These are phyloP conservation scores for Celoporthe dispersa DNA, from an alignment of 2,329 filamentous ascomycete species.

Conservation along the genomic window DNA sequence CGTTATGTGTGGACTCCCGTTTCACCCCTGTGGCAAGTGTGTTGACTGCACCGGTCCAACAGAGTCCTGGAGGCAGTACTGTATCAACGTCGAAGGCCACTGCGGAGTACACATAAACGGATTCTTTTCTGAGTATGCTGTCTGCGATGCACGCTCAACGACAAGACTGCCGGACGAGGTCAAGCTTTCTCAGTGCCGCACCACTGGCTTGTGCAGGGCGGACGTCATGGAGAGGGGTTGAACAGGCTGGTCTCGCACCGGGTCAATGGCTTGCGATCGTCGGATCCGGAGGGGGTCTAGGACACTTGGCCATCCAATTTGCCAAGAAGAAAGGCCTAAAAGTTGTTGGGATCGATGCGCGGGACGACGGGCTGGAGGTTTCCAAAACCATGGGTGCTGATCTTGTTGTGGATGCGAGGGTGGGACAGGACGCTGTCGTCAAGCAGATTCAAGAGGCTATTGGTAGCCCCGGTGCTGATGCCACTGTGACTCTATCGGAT, in stretches of 20 bases:
- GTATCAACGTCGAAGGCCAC: constrained; percentile 41
- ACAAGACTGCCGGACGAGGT: constrained; percentile 54
- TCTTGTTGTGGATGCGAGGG: constrained; percentile 50
- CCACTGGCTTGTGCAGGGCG: constrained; percentile 61
- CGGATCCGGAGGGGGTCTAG: constrained; percentile 55
- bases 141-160: constrained; percentile 52
- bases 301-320: constrained; percentile 56
- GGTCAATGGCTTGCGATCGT: constrained; percentile 49
- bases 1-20: constrained; percentile 59
- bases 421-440: constrained; percentile 52
- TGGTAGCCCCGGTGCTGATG: constrained; percentile 53
- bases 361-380: constrained; percentile 56
- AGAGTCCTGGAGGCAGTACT: constrained; percentile 58
- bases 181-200: constrained; percentile 54
- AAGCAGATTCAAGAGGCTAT: constrained; percentile 52
- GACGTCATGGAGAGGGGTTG: constrained; percentile 53
- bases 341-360: constrained; percentile 58
- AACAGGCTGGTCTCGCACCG: constrained; percentile 43
- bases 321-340: constrained; percentile 54
- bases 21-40: constrained; percentile 58
- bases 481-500: constrained; percentile 59
- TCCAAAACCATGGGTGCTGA: constrained; percentile 40
- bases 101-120: constrained; percentile 44
- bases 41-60: constrained; percentile 51
- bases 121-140: constrained; percentile 60